Base-by-base conservation (phyloP, 371 early-diverging fungal genomes). In the Mortierella sp. region DNA sequence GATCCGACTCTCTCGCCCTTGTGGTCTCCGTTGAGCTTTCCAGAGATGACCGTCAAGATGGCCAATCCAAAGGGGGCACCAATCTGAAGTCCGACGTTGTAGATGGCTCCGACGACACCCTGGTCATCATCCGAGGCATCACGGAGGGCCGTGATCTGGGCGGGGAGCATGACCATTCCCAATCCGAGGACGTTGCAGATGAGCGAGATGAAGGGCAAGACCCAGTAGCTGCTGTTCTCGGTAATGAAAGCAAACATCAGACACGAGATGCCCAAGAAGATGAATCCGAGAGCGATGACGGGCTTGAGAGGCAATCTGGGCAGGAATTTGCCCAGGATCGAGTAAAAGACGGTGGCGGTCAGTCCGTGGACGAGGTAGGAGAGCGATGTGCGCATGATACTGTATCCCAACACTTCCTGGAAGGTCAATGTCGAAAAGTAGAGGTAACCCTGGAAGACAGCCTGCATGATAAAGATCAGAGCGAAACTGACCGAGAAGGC, bases 61-160 rank as follows among this genome's bases (percentile, higher is more conserved):
- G 84, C 84, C 9, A 83, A 55, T 55, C 84, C 84, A 16, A 83
- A 76, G 19, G 84, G 84, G 4, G 76, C 75, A 19, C 84, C 84
- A 13, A 83, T 79, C 79, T 83, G 84, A 16, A 83, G 76, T 11
- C 79, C 84, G 29, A 79, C 79, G 24, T 79, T 83, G 68, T 83
- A 83, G 26, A 83, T 73, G 47, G 84, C 84, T 1, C 84, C 84
- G 2, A 83, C 84, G 2, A 83, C 76, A 34, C 84, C 84, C 47
- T 83, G 84, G 43, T 83, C 84, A 39, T 79, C 84, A 65, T 83
- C 76, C 0, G 79, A 72, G 6, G 84, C 84, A 64, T 83, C 84
- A 22, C 71, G 52, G 47, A 83, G 76, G 41, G 84, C 79, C 0
- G 84, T 83, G 64, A 83, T 76, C 68, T 83, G 84, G 7, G 76